Conservation (phyloP, 2,329 filamentous ascomycete genomes). For the Phoma sp. region DNA sequence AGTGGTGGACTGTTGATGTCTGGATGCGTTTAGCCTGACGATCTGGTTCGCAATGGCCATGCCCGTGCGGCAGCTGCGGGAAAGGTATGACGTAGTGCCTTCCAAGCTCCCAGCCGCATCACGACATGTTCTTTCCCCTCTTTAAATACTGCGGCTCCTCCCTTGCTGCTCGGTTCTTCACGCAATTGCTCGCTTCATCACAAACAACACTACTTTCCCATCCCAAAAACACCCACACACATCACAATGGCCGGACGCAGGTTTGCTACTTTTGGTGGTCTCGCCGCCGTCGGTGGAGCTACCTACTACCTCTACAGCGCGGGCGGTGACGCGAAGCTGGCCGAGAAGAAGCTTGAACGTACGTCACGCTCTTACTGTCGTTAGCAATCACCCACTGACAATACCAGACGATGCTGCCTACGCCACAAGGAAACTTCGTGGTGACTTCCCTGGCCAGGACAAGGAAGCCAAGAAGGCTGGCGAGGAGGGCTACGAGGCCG, state of each 20-base stretch:
- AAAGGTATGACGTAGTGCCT: conserved; percentile 12
- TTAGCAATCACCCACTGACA: conserved; percentile 16
- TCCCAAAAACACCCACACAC: conserved; percentile 9
- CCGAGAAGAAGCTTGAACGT: conserved; percentile 90
- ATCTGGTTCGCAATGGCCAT: conserved; percentile 14
- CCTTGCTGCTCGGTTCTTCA: conserved; percentile 10
- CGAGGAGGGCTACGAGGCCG: conserved; percentile 55
- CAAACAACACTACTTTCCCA: conserved; percentile 5
- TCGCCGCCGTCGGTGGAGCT: conserved; percentile 62
- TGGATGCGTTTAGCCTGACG: conserved; percentile 12
- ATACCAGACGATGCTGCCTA: conserved; percentile 74
- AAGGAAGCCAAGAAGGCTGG: conserved; percentile 70
- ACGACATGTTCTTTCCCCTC: conserved; percentile 21
- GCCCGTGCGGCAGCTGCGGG: conserved; percentile 11
- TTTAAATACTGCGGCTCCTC: conserved; percentile 30
- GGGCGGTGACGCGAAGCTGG: conserved; percentile 79
- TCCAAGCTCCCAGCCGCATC: conserved; percentile 17
- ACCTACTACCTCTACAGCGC: conserved; percentile 91
- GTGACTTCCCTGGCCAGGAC: conserved; percentile 66
- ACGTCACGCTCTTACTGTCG: conserved; percentile 42
- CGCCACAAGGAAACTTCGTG: conserved; percentile 69
- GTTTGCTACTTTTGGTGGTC: conserved; percentile 38
- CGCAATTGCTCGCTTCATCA: conserved; percentile 13
- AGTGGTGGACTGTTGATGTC: not conserved
- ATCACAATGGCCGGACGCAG: conserved; percentile 37